Percentiles rank a stretch among this genome's conserved stretches.
phyloP scores from a whole-genome alignment of 805 yeast species.

The Candida stauntonica region DNA sequence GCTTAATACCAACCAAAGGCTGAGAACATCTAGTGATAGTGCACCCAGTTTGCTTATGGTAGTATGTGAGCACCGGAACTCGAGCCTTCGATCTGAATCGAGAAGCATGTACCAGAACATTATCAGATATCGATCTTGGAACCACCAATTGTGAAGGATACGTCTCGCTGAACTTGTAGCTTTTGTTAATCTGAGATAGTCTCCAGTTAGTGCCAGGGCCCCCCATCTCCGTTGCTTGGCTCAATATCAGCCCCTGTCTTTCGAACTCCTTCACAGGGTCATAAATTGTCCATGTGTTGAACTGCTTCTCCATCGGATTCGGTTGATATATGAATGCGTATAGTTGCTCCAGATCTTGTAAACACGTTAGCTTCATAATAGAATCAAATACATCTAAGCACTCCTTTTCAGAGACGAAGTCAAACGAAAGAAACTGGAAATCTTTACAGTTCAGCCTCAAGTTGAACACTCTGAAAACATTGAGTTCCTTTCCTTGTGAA shows the following conservation, averaged over 20 bases:
- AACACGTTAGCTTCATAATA: slow-evolving; percentile 59
- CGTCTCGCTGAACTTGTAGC: slow-evolving; percentile 65
- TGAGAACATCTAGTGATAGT: slow-evolving; percentile 88
- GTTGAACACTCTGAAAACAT: slow-evolving; percentile 39
- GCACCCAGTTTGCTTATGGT: slow-evolving; percentile 63
- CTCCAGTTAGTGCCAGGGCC: slow-evolving; percentile 53
- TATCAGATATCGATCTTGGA: slow-evolving; percentile 77
- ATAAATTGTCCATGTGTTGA: slow-evolving; percentile 72
- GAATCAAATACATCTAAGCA: slow-evolving; percentile 73
- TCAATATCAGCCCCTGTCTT: slow-evolving; percentile 59
- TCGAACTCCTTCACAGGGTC: slow-evolving; percentile 58
- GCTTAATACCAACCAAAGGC: slow-evolving; percentile 88
- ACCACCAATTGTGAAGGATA: slow-evolving; percentile 69
- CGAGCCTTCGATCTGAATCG: slow-evolving; percentile 82
- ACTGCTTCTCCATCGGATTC: slow-evolving; percentile 56
- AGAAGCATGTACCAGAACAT: slow-evolving; percentile 75
- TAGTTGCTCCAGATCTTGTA: slow-evolving; percentile 48
- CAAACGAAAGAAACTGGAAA: slow-evolving; percentile 75
- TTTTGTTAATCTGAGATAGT: slow-evolving; percentile 54
- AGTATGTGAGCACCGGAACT: slow-evolving; percentile 78
- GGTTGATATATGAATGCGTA: slow-evolving; percentile 85
- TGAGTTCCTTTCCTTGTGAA: slow-evolving; percentile 16
- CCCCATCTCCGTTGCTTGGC: slow-evolving; percentile 11
- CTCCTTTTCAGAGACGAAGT: slow-evolving; percentile 52
- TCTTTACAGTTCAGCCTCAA: slow-evolving; percentile 78